Percentiles rank a stretch among this genome's conserved stretches.
These are phyloP conservation scores for Vaccinium darrowii DNA, from an alignment of 148 eudicot genomes.

Conservation along the genomic window DNA sequence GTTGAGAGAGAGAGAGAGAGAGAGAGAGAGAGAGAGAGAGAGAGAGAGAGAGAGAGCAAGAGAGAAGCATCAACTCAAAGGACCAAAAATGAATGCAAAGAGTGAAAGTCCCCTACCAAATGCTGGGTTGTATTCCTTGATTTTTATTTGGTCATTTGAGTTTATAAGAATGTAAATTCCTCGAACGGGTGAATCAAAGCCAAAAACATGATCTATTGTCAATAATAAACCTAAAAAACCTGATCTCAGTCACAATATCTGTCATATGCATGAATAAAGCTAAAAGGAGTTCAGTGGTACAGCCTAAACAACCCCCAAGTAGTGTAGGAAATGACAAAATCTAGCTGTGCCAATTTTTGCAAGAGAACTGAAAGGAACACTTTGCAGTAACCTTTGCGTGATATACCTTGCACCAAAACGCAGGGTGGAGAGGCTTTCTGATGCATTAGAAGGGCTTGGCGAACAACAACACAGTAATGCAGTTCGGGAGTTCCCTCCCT, in stretches of 20 bases:
- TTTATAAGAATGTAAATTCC: background rate
- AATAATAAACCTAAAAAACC: background rate
- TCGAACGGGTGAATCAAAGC: background rate
- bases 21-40: background rate
- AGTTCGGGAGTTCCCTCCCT: conserved; percentile 89
- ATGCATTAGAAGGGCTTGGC: conserved; percentile 63
- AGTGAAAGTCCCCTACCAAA: background rate
- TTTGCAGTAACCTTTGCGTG: conserved; percentile 7
- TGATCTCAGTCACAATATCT: background rate
- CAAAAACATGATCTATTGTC: background rate
- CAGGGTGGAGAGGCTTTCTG: conserved; percentile 80
- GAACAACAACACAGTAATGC: conserved; percentile 90
- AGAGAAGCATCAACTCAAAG: background rate
- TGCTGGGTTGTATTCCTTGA: background rate
- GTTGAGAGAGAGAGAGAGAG: background rate
- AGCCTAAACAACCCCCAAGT: background rate
- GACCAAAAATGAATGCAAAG: conserved; percentile 1
- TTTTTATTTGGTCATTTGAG: background rate
- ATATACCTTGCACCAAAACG: conserved; percentile 84
- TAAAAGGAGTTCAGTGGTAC: background rate
- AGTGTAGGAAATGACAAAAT: background rate
- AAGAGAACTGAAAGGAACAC: background rate
- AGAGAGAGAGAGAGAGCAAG: background rate
- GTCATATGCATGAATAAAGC: background rate
- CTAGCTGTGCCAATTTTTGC: background rate